Evolutionary conservation across 257 asterid genomes (phyloP), one percentile per base, ranked within the genome.

Genomic region (Solanum sparsipilum): DNA sequence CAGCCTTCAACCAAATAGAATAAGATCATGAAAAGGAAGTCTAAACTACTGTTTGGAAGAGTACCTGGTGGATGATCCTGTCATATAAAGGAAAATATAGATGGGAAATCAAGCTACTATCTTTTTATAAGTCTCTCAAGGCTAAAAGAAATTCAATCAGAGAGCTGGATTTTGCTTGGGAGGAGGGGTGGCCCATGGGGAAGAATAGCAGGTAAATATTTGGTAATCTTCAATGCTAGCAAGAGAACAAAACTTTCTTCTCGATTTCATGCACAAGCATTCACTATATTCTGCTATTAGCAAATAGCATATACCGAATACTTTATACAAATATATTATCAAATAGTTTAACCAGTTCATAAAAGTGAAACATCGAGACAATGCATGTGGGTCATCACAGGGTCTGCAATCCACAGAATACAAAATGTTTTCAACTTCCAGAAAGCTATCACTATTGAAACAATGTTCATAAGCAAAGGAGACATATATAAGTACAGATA

Each of bases 61-160:
- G 25, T 89, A 32, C 87, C 94, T 81, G 92, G 35, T 72, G 98
- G 99, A 82, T 90, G 93, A 81, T 92, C 95, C 92, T 94, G 98
- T 81, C 98, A 98, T 93, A 98, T 95, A 92, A 52, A 89, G 35
- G 88, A 86, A 90, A 85, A 71, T 35, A 87, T 75, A 84, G 86
- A 32, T 68, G 29, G 39, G 89, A 73, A 86, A 52, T 16, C 65
- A 34, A 9, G 65, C 82, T 27, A n/a, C 32, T 70, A 27, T 13
- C 34, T 67, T 67, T 67, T 67, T 25, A 56, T 20, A 56, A 20
- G 67, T 56, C 18, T 67, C 73, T 67, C 20, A 67, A 65, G 34
- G 8, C 18, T 12, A 16, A 67, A 67, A 67, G 74, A 67, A 67
- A 27, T 36, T 25, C 60, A 38, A 11, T 27, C 39, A 74, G 60